Evolutionary conservation across 306 rosid species (phyloP).

Genomic region (Ziziphus jujuba): DNA sequence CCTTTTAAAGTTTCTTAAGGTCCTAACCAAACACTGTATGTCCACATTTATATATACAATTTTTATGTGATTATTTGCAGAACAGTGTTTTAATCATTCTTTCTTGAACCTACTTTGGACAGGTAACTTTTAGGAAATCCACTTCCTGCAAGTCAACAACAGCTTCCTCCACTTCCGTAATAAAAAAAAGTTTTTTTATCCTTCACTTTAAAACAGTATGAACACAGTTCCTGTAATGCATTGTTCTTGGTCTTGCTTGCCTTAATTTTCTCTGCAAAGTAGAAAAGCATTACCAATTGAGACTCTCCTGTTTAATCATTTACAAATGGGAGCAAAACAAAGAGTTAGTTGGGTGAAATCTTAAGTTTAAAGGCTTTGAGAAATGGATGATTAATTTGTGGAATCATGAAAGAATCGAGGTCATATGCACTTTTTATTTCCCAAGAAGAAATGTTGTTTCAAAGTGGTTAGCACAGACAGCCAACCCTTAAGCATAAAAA

Average conservation of each 20-base stretch:
- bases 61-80: background rate
- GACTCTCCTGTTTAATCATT: no score
- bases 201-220: no score
- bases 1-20: slow-evolving; percentile 23
- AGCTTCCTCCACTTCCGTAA: no score
- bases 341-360: slow-evolving; percentile 42
- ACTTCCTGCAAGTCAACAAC: no score
- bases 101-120: background rate
- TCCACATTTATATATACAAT: background rate
- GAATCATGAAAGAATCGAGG: slow-evolving; percentile 32
- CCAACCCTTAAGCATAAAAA: slow-evolving; percentile 32
- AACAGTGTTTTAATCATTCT: background rate
- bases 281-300: no score
- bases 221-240: no score
- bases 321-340: no score
- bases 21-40: background rate
- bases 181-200: no score
- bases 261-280: no score
- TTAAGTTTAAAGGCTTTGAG: slow-evolving; percentile 40
- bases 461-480: slow-evolving; percentile 46
- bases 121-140: no score
- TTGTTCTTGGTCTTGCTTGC: no score
- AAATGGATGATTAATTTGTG: slow-evolving; percentile 27
- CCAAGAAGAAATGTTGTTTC: slow-evolving; percentile 22
- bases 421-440: slow-evolving; percentile 18